Evolutionary conservation across 169 alveolate genomes (phyloP), one percentile per base, ranked within the genome.

Genomic region (Plasmodium ovale): DNA sequence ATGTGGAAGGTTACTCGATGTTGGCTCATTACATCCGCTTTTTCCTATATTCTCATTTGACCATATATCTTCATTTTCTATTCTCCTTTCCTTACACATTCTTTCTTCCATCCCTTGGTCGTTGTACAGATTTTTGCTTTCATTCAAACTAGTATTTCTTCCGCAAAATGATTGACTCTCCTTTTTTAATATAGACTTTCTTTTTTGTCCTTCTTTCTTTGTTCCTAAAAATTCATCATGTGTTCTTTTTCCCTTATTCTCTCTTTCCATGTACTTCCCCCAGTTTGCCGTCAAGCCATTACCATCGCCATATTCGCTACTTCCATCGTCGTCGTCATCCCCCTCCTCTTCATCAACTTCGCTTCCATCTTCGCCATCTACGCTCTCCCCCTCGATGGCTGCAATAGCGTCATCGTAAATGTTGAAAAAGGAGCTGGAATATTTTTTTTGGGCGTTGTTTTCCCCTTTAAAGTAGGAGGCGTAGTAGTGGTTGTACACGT

Each of bases 401-500:
- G 37, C 51, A 21, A 74, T 16, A 6, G 35, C 16, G 29, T 82
- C 90, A 21, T 82, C 90, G 27, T 67, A 82, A 16, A 82, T 37
- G 23, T 29, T 53, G 21, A 82, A 82, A 62, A 49, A 82, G 3
- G 90, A 54, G 16, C 54, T 56, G 14, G 73, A 82, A 51, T 82
- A 82, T 25, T 82, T 82, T 69, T 58, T 62, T 23, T n/a, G 49
- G 10, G 16, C 10, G 6, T 51, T 59, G 6, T 59, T 59, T 35
- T 58, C 25, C 27, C 42, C 23, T 31, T 23, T 68, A 27, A 82
- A 59, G 44, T 47, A 44, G 23, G 62, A 65, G 67, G 84, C 51
- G 25, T 82, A 82, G 29, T 82, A 82, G 25, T 82, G 71, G 12
- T 59, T 82, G 31, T 82, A 82, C 16, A 82, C 90, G 19, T 82